phyloP scores from a whole-genome alignment of 164 flowering plant genomes.

The Chloranthus sessilifolius region DNA sequence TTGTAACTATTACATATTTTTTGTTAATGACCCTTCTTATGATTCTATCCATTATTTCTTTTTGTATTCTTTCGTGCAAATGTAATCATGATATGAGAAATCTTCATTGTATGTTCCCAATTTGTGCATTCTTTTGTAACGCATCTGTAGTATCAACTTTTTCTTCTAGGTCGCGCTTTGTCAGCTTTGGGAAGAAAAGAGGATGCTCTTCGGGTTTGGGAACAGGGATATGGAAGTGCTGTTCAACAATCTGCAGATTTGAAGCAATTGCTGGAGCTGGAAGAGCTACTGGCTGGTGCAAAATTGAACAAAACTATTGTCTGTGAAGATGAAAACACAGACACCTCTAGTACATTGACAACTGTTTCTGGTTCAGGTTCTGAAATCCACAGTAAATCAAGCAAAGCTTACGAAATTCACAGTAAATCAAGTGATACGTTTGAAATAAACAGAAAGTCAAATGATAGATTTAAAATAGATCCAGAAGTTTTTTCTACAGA shows the following conservation, averaged over 20 bases:
- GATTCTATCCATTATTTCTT: background rate
- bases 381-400: slow-evolving; percentile 17
- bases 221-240: slow-evolving; percentile 71
- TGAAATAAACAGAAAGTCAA: slow-evolving; percentile 10
- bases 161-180: slow-evolving; percentile 63
- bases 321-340: slow-evolving; percentile 22
- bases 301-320: slow-evolving; percentile 27
- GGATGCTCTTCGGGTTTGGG: slow-evolving; percentile 76
- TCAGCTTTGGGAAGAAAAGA: slow-evolving; percentile 75
- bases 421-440: slow-evolving; percentile 22
- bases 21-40: too few species aligned
- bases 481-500: too few species aligned
- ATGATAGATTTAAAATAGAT: slow-evolving; percentile 23
- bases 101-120: background rate
- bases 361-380: slow-evolving; percentile 22
- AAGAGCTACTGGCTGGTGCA: slow-evolving; percentile 58
- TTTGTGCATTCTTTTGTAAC: background rate
- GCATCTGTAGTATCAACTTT: background rate
- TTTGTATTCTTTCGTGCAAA: background rate
- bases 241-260: slow-evolving; percentile 65
- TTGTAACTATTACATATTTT: too few species aligned
- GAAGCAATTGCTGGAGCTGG: slow-evolving; percentile 80
- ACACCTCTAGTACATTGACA: slow-evolving; percentile 22
- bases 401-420: slow-evolving; percentile 11
- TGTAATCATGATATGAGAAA: too few species aligned